phyloP scores from a whole-genome alignment of 768 basidiomycete species.

The Pholiota molesta region DNA sequence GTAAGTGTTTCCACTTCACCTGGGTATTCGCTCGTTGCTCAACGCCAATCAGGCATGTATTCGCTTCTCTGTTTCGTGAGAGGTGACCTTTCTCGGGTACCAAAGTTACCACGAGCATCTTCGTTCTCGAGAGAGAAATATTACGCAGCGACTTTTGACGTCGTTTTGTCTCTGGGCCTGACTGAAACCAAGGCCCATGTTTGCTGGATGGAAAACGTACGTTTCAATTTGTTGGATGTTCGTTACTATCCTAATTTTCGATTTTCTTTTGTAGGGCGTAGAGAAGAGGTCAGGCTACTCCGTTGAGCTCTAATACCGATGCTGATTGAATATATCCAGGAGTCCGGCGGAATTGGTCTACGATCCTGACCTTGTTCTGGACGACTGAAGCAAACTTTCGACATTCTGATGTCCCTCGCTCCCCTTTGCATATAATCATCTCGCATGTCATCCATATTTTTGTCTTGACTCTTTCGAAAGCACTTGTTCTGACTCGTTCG shows the following conservation, averaged over 20 bases:
- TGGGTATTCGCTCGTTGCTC: not conserved
- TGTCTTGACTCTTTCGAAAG: not conserved
- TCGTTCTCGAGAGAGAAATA: slow-evolving; percentile 11
- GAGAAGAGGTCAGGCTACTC: slow-evolving; percentile 36
- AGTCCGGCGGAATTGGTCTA: slow-evolving; percentile 33
- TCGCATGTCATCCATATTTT: too few relatives aligned
- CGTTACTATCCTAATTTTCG: not conserved
- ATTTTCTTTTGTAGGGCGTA: slow-evolving; percentile 28
- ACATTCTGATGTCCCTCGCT: not conserved
- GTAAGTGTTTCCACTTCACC: not conserved
- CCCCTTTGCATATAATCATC: not conserved
- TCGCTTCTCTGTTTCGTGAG: slow-evolving; percentile 24
- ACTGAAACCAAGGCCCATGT: slow-evolving; percentile 53
- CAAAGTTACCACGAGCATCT: not conserved
- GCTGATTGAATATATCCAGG: slow-evolving; percentile 22
- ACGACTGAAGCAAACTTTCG: not conserved
- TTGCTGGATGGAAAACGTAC: slow-evolving; percentile 48
- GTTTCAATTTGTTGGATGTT: slow-evolving; percentile 22
- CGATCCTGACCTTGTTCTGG: slow-evolving; percentile 17
- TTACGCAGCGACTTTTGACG: slow-evolving; percentile 32
- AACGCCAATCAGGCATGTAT: slow-evolving; percentile 19
- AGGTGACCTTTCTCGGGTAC: slow-evolving; percentile 22
- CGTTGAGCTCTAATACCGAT: not conserved
- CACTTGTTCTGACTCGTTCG: not conserved
- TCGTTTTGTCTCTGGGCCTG: slow-evolving; percentile 48